Evolutionary conservation across 139 green algal genomes (phyloP).

Genomic region (Edaphochlamys debaryana): DNA sequence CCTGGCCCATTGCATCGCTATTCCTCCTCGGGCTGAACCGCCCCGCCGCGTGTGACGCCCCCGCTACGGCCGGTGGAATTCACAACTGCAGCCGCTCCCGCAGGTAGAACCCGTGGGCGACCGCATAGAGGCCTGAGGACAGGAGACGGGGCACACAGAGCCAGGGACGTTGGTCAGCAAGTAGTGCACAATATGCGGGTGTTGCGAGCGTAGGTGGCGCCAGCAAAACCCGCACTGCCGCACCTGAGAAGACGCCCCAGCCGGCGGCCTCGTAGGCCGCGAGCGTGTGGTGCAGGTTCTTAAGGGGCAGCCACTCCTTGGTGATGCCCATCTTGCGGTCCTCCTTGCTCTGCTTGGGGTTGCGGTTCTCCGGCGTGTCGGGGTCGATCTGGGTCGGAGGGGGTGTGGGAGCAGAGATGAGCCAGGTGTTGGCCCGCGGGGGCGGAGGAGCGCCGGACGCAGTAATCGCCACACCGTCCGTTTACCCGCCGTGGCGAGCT

Average conservation of each 20-base stretch:
- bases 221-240: not conserved
- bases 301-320: conserved; percentile 33
- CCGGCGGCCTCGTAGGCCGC: not conserved
- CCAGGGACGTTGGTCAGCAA: too few relatives aligned
- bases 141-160: not conserved
- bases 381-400: conserved; percentile 36
- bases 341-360: conserved; percentile 30
- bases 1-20: too few relatives aligned
- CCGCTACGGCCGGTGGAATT: not conserved
- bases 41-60: too few relatives aligned
- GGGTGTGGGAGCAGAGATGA: too few relatives aligned
- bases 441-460: too few relatives aligned
- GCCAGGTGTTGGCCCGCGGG: too few relatives aligned
- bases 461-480: too few relatives aligned
- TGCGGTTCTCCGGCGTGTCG: conserved; percentile 16
- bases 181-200: not conserved
- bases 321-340: conserved; percentile 42
- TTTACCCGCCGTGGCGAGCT: too few relatives aligned
- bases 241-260: conserved; percentile 34
- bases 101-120: conserved; percentile 26
- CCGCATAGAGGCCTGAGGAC: conserved; percentile 14
- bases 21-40: too few relatives aligned
- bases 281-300: conserved; percentile 27
- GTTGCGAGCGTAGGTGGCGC: not conserved
- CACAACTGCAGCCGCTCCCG: conserved; percentile 36